Evolutionary conservation across 2,329 filamentous ascomycete genomes (phyloP), one percentile per base, ranked within the genome.

Genomic region (Ceratocystis papillata): DNA sequence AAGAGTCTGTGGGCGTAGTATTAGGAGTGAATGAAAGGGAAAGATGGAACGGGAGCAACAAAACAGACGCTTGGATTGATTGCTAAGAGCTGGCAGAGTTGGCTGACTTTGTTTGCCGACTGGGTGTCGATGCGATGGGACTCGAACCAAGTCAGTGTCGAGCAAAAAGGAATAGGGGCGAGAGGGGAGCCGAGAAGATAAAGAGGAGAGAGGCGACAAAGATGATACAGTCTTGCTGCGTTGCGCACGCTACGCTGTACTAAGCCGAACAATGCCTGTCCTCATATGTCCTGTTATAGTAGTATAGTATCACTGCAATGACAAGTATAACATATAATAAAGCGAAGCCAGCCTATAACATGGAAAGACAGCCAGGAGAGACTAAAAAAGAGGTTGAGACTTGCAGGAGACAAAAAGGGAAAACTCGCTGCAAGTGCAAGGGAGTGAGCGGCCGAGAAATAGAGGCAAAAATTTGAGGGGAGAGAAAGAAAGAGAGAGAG

Each of bases 361-460:
- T 37, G 45, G 48, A 6, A 30, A 60, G 61, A 20, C 67, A 63
- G 61, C 30, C 17, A 48, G 68, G 65, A 65, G 66, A 69, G 68
- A 65, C 45, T 59, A 68, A 68, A 68, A 68, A 61, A 30, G 44
- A 64, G 8, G 45, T 61, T 20, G 46, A 22, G 22, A 22, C n/a
- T 20, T 20, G n/a, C 6, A 50, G 46, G 46, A 50, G 46, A 22
- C n/a, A 12, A 50, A 50, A n/a, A 50, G 6, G n/a, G 46, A 22
- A 50, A 22, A n/a, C 6, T 5, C n/a, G 15, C n/a, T 22, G n/a
- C n/a, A n/a, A n/a, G n/a, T n/a, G 17, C n/a, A n/a, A 50, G 46
- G 8, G 22, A 50, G 22, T 22, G 5, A 50, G 22, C 20, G 2
- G 46, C 20, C 37, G 4, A 41, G 37, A 41, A 41, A 41, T 25